Evolutionary conservation across 2,329 filamentous ascomycete species (phyloP).

Genomic region (Fusarium decemcellulare): DNA sequence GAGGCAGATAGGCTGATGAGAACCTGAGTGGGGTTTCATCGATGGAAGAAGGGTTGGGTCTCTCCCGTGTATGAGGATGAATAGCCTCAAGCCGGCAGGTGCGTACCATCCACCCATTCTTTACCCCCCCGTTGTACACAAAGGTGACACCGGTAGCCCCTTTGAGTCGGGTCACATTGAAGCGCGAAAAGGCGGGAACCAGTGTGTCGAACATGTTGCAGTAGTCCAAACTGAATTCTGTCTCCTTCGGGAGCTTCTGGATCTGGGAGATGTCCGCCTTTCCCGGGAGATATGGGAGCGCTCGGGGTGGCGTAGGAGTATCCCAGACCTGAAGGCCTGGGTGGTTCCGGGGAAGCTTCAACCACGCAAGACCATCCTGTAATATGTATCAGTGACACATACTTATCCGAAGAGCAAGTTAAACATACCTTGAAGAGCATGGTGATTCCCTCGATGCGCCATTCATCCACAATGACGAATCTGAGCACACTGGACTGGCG

Average conservation of each 20-base stretch:
- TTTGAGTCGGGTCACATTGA: not conserved
- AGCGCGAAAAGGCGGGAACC: not conserved
- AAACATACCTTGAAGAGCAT: slow-evolving; percentile 5
- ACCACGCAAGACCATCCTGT: slow-evolving; percentile 2
- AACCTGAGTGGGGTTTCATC: not conserved
- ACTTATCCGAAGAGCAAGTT: fast-evolving
- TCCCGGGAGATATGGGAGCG: not conserved
- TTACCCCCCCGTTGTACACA: too few species aligned
- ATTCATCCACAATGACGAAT: not conserved
- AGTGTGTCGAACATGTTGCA: not conserved
- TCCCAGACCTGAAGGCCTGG: not conserved
- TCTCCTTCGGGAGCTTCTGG: not conserved
- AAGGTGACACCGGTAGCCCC: not conserved
- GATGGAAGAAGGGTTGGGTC: too few species aligned
- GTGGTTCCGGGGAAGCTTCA: fast-evolving
- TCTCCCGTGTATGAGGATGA: too few species aligned
- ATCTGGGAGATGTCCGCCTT: not conserved
- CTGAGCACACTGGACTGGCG: not conserved
- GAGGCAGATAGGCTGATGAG: not conserved
- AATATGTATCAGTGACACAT: not conserved
- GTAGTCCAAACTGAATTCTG: not conserved
- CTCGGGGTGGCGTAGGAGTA: not conserved
- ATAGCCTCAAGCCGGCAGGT: too few species aligned
- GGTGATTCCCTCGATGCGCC: not conserved
- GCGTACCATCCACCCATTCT: too few species aligned